A percentile compares a stretch with the other conserved stretches of the same genome.
phyloP scores from a whole-genome alignment of 345 rosid genomes.

The Boechera stricta region DNA sequence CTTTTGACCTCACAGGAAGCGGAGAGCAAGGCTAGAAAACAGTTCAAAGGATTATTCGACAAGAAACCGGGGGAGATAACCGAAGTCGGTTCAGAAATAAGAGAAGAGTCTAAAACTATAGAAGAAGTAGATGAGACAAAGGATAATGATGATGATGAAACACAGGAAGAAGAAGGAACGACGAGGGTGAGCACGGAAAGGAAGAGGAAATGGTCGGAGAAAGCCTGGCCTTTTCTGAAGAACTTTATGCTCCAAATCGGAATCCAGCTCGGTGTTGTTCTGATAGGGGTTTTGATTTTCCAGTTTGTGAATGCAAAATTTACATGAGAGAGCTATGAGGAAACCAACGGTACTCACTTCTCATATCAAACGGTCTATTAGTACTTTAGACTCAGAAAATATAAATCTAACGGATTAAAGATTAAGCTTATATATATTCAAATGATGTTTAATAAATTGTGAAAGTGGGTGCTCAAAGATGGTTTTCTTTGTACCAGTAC shows the following conservation, averaged over 20 bases:
- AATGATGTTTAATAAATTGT: background rate
- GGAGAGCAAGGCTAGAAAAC: conserved; percentile 75
- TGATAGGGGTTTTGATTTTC: conserved; percentile 37
- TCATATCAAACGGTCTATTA: background rate
- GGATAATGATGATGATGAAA: conserved; percentile 29
- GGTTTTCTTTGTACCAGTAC: background rate
- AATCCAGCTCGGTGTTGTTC: conserved; percentile 45
- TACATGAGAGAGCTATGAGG: conserved; percentile 31
- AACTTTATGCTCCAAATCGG: conserved; percentile 43
- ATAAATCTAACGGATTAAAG: background rate
- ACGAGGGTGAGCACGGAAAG: conserved; percentile 11
- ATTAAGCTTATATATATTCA: background rate
- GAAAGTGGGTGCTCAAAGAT: background rate
- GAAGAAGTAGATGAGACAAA: conserved; percentile 42
- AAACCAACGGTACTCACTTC: conserved; percentile 13
- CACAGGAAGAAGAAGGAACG: conserved; percentile 26
- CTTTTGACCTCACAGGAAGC: conserved; percentile 59
- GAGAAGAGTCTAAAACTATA: conserved; percentile 38
- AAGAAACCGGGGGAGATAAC: conserved; percentile 95
- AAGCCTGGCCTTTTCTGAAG: conserved; percentile 40
- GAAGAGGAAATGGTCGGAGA: conserved; percentile 39
- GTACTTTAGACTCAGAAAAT: background rate
- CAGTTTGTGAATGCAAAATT: conserved; percentile 34
- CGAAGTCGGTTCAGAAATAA: conserved; percentile 44
- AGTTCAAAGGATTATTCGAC: conserved; percentile 93